Evolutionary conservation across 139 green algal species (phyloP).

Genomic region (Coelastrella sp.): DNA sequence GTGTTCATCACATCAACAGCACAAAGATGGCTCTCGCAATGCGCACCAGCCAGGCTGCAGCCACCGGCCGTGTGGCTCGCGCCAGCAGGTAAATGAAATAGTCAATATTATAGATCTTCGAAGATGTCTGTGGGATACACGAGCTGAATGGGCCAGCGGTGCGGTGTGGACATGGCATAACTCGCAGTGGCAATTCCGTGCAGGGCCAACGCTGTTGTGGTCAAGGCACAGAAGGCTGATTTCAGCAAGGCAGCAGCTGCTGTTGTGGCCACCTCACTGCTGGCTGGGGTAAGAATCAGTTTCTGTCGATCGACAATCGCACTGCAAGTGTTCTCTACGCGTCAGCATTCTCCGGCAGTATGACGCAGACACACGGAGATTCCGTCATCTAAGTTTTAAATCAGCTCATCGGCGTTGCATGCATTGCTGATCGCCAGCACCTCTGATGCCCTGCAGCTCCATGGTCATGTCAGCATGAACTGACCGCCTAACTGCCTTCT

Average conservation of each 20-base stretch:
- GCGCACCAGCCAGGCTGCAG: constrained; percentile 28
- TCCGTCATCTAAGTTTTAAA: too few relatives aligned
- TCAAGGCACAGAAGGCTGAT: constrained; percentile 66
- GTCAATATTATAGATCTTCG: too few relatives aligned
- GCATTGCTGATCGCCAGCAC: background rate
- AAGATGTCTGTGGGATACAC: background rate
- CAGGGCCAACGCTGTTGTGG: constrained; percentile 47
- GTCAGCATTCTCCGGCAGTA: too few relatives aligned
- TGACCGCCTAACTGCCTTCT: background rate
- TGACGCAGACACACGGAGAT: too few relatives aligned
- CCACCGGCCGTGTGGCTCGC: constrained; percentile 32
- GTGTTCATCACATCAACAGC: constrained; percentile 12
- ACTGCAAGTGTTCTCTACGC: background rate
- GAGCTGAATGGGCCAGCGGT: background rate
- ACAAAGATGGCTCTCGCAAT: constrained; percentile 44
- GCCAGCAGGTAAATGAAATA: constrained; percentile 6
- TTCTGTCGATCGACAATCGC: background rate
- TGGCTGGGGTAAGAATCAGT: constrained; percentile 80
- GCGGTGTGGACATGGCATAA: background rate
- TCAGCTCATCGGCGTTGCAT: too few relatives aligned
- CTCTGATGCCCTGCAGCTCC: too few relatives aligned
- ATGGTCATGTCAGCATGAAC: too few relatives aligned
- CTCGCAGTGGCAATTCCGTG: background rate
- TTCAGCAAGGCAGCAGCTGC: constrained; percentile 69
- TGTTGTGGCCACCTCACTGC: constrained; percentile 70